Evolutionary conservation across 140 eudicot species (phyloP).

Genomic region (Senecio squalidus): DNA sequence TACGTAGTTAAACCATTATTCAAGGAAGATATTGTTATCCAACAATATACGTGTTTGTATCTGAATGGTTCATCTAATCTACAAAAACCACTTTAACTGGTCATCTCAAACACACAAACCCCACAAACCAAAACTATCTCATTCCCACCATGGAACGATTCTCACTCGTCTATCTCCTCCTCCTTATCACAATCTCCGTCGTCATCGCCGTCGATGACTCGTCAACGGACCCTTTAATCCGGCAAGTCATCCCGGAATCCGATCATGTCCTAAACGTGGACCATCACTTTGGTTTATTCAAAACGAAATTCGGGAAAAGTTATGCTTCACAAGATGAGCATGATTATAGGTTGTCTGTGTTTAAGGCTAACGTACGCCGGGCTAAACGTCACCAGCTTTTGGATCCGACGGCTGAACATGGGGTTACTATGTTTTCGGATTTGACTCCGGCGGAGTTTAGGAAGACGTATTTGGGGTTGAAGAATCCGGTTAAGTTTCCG

Average conservation of each 20-base stretch:
- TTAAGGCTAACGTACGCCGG: conserved; percentile 81
- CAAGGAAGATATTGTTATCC: not conserved
- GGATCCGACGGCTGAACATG: conserved; percentile 89
- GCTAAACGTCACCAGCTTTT: conserved; percentile 77
- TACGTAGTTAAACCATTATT: conserved; percentile 10
- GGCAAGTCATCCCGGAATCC: conserved; percentile 66
- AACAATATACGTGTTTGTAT: conserved; percentile 31
- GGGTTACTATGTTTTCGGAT: conserved; percentile 87
- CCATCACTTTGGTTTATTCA: conserved; percentile 74
- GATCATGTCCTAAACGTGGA: conserved; percentile 60
- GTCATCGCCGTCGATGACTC: conserved; percentile 19
- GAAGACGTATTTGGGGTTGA: conserved; percentile 53
- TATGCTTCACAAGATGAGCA: conserved; percentile 73
- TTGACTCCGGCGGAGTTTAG: conserved; percentile 76
- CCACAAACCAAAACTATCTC: conserved; percentile 11
- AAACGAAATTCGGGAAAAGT: conserved; percentile 51
- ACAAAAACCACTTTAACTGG: conserved; percentile 29
- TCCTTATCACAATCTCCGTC: conserved; percentile 23
- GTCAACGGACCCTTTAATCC: conserved; percentile 55
- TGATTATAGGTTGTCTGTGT: conserved; percentile 61
- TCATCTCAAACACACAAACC: not conserved
- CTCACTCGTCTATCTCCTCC: conserved; percentile 20
- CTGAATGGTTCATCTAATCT: conserved; percentile 19
- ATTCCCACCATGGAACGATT: conserved; percentile 42
- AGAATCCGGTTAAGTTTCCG: conserved; percentile 39